These are phyloP conservation scores for Cladosporium sp. DNA, from an alignment of 2,329 filamentous ascomycete genomes.

Conservation along the genomic window DNA sequence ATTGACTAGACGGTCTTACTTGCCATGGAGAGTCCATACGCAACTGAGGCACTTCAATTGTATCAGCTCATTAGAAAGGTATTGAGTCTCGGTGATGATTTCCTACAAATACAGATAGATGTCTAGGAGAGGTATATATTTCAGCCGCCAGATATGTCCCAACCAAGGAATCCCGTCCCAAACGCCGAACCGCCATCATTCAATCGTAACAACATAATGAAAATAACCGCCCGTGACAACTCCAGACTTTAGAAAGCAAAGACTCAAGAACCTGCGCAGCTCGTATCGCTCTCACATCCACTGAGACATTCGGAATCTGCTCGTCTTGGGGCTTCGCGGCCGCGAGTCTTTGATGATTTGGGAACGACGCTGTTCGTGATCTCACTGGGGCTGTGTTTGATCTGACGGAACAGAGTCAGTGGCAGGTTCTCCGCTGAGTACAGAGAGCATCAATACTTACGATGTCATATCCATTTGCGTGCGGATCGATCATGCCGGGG, in stretches of 20 bases:
- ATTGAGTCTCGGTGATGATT: background rate
- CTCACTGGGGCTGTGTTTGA: background rate
- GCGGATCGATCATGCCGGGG: slow-evolving; percentile 13
- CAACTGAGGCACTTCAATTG: background rate
- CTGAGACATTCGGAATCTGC: slow-evolving; percentile 8
- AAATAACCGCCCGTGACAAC: background rate
- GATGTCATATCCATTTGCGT: slow-evolving; percentile 3
- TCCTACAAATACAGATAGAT: background rate
- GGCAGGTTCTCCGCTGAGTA: background rate
- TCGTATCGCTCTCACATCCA: slow-evolving; percentile 8
- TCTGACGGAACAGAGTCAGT: background rate
- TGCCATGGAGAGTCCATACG: background rate
- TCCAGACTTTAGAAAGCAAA: background rate
- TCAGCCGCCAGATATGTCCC: background rate
- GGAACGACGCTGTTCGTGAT: background rate
- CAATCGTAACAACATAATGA: background rate
- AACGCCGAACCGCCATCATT: background rate
- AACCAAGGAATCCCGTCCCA: background rate
- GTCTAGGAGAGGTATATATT: background rate
- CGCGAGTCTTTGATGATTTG: background rate
- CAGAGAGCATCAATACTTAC: background rate
- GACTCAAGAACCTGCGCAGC: background rate
- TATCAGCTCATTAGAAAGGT: too few relatives aligned
- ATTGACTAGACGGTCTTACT: background rate
- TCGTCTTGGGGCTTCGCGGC: background rate